These are phyloP conservation scores for Amanita thiersii DNA, from an alignment of 768 basidiomycete genomes.

Conservation along the genomic window DNA sequence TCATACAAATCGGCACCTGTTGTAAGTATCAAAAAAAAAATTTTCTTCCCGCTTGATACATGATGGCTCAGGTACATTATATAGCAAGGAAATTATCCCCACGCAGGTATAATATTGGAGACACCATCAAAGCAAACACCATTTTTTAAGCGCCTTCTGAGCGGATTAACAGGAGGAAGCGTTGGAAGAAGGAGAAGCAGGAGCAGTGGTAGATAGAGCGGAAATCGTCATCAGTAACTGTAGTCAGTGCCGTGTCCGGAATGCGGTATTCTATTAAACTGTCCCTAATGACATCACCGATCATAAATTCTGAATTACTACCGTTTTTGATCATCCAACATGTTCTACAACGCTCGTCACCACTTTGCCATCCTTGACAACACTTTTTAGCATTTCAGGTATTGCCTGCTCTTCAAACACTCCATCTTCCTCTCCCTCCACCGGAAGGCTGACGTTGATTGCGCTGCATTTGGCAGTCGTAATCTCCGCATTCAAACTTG, in stretches of 20 bases:
- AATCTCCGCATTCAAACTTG: conserved; percentile 71
- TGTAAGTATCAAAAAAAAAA: too few species aligned
- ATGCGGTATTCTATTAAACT: too few species aligned
- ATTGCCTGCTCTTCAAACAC: conserved; percentile 84
- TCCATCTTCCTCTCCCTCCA: conserved; percentile 85
- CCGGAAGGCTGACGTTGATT: conserved; percentile 85
- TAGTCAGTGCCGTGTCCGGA: too few species aligned
- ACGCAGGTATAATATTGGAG: too few species aligned
- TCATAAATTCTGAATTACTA: background rate
- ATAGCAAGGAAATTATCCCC: too few species aligned
- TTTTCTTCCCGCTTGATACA: too few species aligned
- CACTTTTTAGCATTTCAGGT: conserved; percentile 93
- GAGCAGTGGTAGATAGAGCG: background rate
- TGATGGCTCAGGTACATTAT: too few species aligned
- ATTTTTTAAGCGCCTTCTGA: conserved; percentile 3
- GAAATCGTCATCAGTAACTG: too few species aligned
- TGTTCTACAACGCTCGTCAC: conserved; percentile 90
- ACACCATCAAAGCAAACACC: background rate
- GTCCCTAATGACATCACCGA: too few species aligned
- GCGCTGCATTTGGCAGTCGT: conserved; percentile 91
- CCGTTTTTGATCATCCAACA: conserved; percentile 34
- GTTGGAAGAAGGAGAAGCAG: background rate
- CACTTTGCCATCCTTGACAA: conserved; percentile 73
- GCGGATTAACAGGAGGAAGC: background rate
- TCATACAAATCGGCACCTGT: too few species aligned